Percentiles rank a stretch among this genome's conserved stretches.
Conservation (phyloP, 2,329 filamentous ascomycete genomes). For the Trichoderma semiorbis region DNA sequence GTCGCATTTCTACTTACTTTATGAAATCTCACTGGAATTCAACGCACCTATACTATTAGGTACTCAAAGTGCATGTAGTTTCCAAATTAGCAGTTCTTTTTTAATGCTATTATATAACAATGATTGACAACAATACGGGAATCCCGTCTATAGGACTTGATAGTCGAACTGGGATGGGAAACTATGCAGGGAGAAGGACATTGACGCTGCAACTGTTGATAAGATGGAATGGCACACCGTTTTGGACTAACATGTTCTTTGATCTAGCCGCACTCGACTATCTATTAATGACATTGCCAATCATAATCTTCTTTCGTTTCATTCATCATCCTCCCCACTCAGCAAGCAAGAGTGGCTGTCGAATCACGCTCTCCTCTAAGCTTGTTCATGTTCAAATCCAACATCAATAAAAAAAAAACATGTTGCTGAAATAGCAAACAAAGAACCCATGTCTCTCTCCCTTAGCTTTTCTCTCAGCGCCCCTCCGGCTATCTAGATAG, state of each 20-base stretch:
- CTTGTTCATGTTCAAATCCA: conserved; percentile 10
- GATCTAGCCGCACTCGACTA: conserved; percentile 21
- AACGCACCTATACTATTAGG: too few relatives aligned
- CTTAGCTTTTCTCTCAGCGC: background rate
- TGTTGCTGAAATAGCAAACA: conserved; percentile 1
- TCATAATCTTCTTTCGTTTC: conserved; percentile 22
- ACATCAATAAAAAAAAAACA: background rate
- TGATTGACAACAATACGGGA: too few relatives aligned
- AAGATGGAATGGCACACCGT: background rate
- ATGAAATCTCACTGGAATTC: background rate
- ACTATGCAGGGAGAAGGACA: too few relatives aligned
- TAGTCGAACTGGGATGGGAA: too few relatives aligned
- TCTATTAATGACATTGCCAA: conserved; percentile 24
- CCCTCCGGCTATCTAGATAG: background rate
- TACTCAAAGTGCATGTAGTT: too few relatives aligned
- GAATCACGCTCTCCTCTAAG: background rate
- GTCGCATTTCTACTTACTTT: background rate
- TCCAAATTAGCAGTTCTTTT: too few relatives aligned
- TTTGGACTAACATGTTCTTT: conserved; percentile 7
- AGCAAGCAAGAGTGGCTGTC: conserved; percentile 6
- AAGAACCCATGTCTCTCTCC: background rate
- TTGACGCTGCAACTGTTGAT: background rate
- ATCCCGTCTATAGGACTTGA: too few relatives aligned
- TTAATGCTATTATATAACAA: too few relatives aligned
- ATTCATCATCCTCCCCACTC: conserved; percentile 20